A percentile compares a stretch with the other conserved stretches of the same genome.
These are phyloP conservation scores for Lumnitzera littorea DNA, from an alignment of 345 rosid species.

Conservation along the genomic window DNA sequence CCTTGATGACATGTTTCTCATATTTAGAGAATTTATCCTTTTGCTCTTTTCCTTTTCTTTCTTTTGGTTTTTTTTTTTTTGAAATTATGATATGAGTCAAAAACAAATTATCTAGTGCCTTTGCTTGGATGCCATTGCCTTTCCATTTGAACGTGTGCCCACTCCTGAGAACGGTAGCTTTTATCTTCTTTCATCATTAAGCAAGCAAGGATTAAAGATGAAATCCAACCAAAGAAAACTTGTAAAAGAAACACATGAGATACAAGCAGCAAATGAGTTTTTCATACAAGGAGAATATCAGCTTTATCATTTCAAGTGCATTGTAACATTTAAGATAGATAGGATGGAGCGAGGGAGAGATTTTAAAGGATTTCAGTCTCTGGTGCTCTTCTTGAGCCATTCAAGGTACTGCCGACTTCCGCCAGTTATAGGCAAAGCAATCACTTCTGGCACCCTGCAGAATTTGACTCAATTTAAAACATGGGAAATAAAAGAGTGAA, in stretches of 20 bases:
- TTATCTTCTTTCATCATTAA: too few species aligned
- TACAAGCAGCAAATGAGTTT: too few species aligned
- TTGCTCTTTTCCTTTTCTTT: not conserved
- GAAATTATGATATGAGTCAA: not conserved
- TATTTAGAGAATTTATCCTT: not conserved
- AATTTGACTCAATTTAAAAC: not conserved
- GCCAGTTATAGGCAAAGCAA: conserved; percentile 75
- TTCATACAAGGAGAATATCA: too few species aligned
- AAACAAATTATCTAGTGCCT: not conserved
- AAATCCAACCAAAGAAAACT: too few species aligned
- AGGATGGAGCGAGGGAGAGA: not conserved
- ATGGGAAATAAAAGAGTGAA: not conserved
- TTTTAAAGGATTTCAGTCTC: conserved; percentile 36
- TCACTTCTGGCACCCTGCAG: conserved; percentile 81
- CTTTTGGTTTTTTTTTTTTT: not conserved
- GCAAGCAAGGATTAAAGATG: too few species aligned
- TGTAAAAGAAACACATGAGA: too few species aligned
- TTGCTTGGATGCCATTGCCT: too few species aligned
- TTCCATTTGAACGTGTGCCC: too few species aligned
- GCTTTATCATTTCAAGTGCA: too few species aligned
- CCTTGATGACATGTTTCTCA: conserved; percentile 14
- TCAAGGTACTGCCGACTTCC: conserved; percentile 71
- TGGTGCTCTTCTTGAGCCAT: conserved; percentile 79
- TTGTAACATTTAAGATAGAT: not conserved
- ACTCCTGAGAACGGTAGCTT: too few species aligned